Conservation (phyloP, 352 stramenopile species). For the Phytophthora ramorum region DNA sequence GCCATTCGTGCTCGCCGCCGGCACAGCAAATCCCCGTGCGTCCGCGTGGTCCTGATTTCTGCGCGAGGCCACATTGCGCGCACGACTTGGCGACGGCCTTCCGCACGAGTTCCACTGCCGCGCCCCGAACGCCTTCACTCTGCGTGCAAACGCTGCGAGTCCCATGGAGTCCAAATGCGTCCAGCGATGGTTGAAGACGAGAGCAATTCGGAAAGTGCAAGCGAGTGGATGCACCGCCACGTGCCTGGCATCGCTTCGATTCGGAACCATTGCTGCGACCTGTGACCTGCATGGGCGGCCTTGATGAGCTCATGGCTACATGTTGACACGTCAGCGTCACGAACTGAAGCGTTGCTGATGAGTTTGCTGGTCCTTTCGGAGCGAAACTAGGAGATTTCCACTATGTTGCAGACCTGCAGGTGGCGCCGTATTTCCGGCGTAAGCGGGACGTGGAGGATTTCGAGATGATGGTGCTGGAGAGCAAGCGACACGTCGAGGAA, state of each 20-base stretch:
- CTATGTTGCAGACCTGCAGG: constrained; percentile 72
- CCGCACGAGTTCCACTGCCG: not conserved
- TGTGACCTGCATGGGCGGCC: not conserved
- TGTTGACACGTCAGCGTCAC: not conserved
- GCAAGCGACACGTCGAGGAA: constrained; percentile 44
- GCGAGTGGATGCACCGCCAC: not conserved
- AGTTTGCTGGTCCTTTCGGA: not conserved
- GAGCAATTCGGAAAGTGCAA: not conserved
- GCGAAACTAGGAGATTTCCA: constrained; percentile 78
- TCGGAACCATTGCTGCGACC: not conserved
- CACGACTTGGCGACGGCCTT: not conserved
- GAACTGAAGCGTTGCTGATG: not conserved
- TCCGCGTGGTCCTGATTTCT: not conserved
- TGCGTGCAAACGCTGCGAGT: not conserved
- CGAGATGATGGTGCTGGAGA: constrained; percentile 82
- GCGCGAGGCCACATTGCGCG: not conserved
- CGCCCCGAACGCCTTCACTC: not conserved
- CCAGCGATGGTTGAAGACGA: not conserved
- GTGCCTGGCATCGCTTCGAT: not conserved
- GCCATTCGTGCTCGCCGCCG: not conserved
- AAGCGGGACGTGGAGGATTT: constrained; percentile 60
- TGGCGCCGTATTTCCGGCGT: constrained; percentile 79
- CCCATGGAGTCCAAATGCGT: not conserved
- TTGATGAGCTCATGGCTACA: not conserved
- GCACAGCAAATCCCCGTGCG: constrained; percentile 12